phyloP scores from a whole-genome alignment of 352 stramenopile genomes.

The Globisporangium camurandrum region DNA sequence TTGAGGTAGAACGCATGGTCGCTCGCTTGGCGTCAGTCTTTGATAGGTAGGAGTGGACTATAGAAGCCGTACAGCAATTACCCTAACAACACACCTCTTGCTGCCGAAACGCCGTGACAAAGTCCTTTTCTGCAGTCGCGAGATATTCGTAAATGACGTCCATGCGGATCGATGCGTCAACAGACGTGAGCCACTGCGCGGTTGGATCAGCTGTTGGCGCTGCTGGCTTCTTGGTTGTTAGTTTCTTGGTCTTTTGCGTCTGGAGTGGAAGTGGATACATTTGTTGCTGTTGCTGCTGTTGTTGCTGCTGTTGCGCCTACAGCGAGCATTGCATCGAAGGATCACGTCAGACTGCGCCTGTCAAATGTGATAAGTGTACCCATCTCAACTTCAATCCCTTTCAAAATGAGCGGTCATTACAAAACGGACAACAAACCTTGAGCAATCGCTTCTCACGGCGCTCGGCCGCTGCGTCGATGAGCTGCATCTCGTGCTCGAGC shows the following conservation, averaged over 20 bases:
- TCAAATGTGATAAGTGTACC: too few relatives aligned
- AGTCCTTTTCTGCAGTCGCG: constrained; percentile 29
- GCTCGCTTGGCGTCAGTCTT: too few relatives aligned
- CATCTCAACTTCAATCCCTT: too few relatives aligned
- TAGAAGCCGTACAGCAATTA: too few relatives aligned
- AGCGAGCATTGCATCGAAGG: background rate
- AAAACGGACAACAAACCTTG: constrained; percentile 18
- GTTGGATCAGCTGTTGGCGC: background rate
- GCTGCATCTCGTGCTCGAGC: constrained; percentile 36
- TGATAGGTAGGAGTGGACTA: too few relatives aligned
- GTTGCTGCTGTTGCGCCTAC: background rate
- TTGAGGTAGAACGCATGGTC: too few relatives aligned
- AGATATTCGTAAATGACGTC: constrained; percentile 37
- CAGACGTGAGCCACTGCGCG: constrained; percentile 45
- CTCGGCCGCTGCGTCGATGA: constrained; percentile 40
- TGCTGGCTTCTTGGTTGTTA: constrained; percentile 11
- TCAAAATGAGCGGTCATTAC: too few relatives aligned
- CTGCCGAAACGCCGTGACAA: constrained; percentile 24
- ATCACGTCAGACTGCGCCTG: background rate
- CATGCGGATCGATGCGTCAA: constrained; percentile 22
- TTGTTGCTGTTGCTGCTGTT: constrained; percentile 6
- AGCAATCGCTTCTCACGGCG: constrained; percentile 25
- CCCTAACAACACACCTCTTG: constrained; percentile 45
- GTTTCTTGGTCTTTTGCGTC: constrained; percentile 11
- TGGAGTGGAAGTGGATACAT: too few relatives aligned